Conservation (phyloP, 805 yeast species). For the Blastobotrys peoriensis region DNA sequence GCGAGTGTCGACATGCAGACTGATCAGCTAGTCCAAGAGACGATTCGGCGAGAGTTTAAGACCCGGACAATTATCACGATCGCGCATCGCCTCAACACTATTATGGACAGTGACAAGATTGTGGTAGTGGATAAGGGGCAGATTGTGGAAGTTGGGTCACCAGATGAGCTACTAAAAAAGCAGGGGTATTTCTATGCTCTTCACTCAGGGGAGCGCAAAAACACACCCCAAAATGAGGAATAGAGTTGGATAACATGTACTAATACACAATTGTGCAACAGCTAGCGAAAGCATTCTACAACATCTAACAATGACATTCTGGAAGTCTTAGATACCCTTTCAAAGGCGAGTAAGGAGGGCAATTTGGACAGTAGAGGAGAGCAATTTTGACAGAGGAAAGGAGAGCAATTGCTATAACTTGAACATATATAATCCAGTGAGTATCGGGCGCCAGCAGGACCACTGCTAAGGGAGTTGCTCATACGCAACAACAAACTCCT, state of each 20-base stretch:
- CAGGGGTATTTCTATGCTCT: background rate
- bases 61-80: slow-evolving; percentile 73
- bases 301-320: background rate
- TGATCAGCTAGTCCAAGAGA: slow-evolving; percentile 66
- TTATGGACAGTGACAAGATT: slow-evolving; percentile 71
- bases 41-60: slow-evolving; percentile 59
- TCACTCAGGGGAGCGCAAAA: background rate
- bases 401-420: too few species aligned
- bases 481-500: too few species aligned
- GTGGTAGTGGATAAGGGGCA: slow-evolving; percentile 65
- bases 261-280: too few species aligned
- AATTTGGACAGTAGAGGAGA: too few species aligned
- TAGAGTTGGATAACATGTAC: too few species aligned
- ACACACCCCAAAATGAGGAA: too few species aligned
- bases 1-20: slow-evolving; percentile 81
- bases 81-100: slow-evolving; percentile 78
- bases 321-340: background rate
- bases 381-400: too few species aligned
- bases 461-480: too few species aligned
- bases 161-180: slow-evolving; percentile 53
- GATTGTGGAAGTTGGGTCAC: slow-evolving; percentile 67
- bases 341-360: too few species aligned
- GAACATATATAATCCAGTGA: too few species aligned
- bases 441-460: too few species aligned
- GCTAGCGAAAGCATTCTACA: too few species aligned